Conservation (phyloP, 257 asterid genomes). For the Nicotiana obtusifolia region DNA sequence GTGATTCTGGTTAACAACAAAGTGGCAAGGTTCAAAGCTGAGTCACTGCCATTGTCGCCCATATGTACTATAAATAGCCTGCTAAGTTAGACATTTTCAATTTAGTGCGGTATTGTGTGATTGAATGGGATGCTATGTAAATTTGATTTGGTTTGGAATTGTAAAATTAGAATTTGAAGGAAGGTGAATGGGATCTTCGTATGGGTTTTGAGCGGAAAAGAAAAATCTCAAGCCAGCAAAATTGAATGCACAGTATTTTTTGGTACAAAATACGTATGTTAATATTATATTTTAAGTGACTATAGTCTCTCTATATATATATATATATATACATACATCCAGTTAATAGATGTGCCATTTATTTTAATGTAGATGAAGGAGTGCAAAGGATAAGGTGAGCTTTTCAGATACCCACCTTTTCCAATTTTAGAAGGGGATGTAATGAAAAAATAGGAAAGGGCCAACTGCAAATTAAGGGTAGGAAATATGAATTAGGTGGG, state of each 20-base stretch:
- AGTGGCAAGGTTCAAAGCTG: not conserved
- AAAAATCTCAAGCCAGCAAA: no score
- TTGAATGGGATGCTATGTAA: not conserved
- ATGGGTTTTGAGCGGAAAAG: not conserved
- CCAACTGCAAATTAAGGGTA: not conserved
- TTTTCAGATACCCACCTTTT: not conserved
- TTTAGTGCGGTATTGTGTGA: not conserved
- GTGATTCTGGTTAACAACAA: not conserved
- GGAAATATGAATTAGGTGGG: not conserved
- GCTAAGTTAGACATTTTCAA: not conserved
- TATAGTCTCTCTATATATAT: not conserved
- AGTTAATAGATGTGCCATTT: not conserved
- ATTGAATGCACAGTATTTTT: no score
- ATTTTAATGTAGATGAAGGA: not conserved
- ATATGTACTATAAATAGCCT: not conserved
- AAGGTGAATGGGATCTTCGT: not conserved
- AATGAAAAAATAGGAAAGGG: not conserved
- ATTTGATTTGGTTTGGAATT: not conserved
- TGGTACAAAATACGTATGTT: not conserved
- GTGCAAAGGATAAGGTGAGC: not conserved
- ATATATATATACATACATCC: not conserved
- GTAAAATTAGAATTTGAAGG: not conserved
- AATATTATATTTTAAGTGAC: no score
- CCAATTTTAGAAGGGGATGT: not conserved
- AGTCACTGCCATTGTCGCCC: not conserved